phyloP scores from a whole-genome alignment of 1,139 yeast genomes.

The Kurtzmaniella quercitrusa region DNA sequence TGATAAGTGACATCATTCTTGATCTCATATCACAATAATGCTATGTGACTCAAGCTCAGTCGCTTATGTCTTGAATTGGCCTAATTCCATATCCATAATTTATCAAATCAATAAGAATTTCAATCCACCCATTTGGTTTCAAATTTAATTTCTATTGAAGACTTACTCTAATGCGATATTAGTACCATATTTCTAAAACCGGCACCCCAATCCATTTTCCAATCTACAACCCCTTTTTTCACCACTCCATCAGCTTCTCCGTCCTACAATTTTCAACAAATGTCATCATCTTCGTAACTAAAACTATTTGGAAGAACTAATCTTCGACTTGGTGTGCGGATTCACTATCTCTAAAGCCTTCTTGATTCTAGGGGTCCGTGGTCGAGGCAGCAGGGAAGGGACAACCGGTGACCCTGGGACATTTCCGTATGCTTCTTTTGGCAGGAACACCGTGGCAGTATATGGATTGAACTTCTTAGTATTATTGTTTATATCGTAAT shows the following conservation, averaged over 20 bases:
- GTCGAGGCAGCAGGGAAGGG: conserved; percentile 29
- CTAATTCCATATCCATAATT: too few relatives aligned
- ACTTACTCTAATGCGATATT: too few relatives aligned
- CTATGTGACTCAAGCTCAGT: too few relatives aligned
- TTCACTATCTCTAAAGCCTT: conserved; percentile 72
- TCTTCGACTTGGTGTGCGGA: conserved; percentile 70
- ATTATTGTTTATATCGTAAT: conserved; percentile 19
- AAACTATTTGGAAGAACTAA: conserved; percentile 33
- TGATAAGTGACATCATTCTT: too few relatives aligned
- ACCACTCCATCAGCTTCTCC: neutral
- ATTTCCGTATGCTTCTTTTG: conserved; percentile 15
- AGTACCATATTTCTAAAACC: too few relatives aligned
- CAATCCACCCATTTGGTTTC: too few relatives aligned
- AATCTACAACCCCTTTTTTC: neutral
- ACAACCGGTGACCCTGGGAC: conserved; percentile 10
- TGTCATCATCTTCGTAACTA: conserved; percentile 4
- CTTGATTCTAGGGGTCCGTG: conserved; percentile 53
- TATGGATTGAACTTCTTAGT: conserved; percentile 53
- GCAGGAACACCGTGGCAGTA: conserved; percentile 54
- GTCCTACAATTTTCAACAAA: neutral
- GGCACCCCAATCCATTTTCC: too few relatives aligned
- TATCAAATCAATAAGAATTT: too few relatives aligned
- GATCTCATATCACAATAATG: too few relatives aligned
- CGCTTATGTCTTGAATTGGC: too few relatives aligned
- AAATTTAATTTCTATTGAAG: too few relatives aligned